Percentiles rank a stretch among this genome's conserved stretches.
These are phyloP conservation scores for Miscanthus sacchariflorus DNA, from an alignment of 202 grass and related monocot species.

Conservation along the genomic window DNA sequence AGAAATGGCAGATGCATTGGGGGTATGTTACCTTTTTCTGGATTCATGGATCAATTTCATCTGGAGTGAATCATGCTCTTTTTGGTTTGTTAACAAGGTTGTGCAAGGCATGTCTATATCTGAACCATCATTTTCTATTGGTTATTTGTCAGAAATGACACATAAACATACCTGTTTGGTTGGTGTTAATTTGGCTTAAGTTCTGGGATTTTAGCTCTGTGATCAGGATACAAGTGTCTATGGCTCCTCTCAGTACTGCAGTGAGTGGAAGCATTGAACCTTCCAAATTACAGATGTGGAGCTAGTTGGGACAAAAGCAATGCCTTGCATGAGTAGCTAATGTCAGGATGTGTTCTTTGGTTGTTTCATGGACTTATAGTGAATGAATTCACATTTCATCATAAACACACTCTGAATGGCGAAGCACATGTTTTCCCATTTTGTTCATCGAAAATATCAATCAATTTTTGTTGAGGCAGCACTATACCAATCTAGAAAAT, in stretches of 20 bases:
- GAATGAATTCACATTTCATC: not conserved
- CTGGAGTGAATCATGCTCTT: not conserved
- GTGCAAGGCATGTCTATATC: not conserved
- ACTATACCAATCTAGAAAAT: constrained; percentile 9
- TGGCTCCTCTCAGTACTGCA: not conserved
- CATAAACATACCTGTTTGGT: not conserved
- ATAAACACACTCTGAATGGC: not conserved
- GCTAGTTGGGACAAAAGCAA: constrained; percentile 1
- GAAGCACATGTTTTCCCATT: not conserved
- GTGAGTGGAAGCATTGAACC: not conserved
- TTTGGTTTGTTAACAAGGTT: not conserved
- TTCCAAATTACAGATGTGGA: constrained; percentile 9
- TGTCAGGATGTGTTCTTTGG: not conserved
- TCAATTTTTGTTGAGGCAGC: constrained; percentile 13
- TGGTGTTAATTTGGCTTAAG: not conserved
- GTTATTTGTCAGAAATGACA: not conserved
- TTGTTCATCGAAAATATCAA: not conserved
- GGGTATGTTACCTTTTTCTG: constrained; percentile 59
- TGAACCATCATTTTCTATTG: constrained; percentile 20
- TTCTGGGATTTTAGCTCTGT: not conserved
- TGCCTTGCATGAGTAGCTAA: not conserved
- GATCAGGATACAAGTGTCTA: not conserved
- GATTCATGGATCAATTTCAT: constrained; percentile 23
- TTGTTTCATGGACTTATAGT: constrained; percentile 13
- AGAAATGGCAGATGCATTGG: constrained; percentile 83